These are phyloP conservation scores for Starmerella riodocensis DNA, from an alignment of 805 yeast genomes.

Conservation along the genomic window DNA sequence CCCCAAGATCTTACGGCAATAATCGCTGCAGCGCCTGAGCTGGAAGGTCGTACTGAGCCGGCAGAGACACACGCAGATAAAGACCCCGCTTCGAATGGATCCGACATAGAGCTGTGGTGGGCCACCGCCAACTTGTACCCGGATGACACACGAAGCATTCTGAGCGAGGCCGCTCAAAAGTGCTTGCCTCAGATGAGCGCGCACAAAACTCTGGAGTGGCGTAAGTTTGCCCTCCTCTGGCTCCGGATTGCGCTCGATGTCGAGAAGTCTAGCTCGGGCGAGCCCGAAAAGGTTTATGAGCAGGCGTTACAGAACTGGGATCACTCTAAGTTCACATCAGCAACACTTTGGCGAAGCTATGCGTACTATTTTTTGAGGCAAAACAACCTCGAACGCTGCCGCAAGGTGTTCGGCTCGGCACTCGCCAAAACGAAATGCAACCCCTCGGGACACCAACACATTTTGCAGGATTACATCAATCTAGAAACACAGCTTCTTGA, in stretches of 20 bases:
- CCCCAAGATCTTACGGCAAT: not conserved
- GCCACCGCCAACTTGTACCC: conserved; percentile 33
- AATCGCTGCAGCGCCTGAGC: too few species aligned
- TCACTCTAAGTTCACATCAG: conserved; percentile 48
- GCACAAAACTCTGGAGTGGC: conserved; percentile 42
- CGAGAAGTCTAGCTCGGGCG: conserved; percentile 34
- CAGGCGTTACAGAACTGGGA: conserved; percentile 41
- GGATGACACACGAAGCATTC: conserved; percentile 31
- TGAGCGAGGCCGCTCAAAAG: conserved; percentile 28
- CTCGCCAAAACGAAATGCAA: conserved; percentile 46
- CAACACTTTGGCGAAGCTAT: conserved; percentile 58
- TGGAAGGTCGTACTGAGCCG: not conserved
- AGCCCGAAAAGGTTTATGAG: conserved; percentile 41
- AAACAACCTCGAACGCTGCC: conserved; percentile 36
- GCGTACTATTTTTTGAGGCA: conserved; percentile 66
- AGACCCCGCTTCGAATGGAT: not conserved
- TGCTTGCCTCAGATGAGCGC: conserved; percentile 29
- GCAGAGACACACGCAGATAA: too few species aligned
- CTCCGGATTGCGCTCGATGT: conserved; percentile 47
- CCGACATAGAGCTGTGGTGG: conserved; percentile 69
- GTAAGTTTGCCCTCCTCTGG: conserved; percentile 59
- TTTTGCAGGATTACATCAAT: conserved; percentile 51
- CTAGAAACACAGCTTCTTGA: conserved; percentile 59
- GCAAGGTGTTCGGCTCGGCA: conserved; percentile 59
- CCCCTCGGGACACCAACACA: conserved; percentile 25